Evolutionary conservation across 2,329 filamentous ascomycete species (phyloP).

Genomic region (Pseudogymnoascus sp.): DNA sequence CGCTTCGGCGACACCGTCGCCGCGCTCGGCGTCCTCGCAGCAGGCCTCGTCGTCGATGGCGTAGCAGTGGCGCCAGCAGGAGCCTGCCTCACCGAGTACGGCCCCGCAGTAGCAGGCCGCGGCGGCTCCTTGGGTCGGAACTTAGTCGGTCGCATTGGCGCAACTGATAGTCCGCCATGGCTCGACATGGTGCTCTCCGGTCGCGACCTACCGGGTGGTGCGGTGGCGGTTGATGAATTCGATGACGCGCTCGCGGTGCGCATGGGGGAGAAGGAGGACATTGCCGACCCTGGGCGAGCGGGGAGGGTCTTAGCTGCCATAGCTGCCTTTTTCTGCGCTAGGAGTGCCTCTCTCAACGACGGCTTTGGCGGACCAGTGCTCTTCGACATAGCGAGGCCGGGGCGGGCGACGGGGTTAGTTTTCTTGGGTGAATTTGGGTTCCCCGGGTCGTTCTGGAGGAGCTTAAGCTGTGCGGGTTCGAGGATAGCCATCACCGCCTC

Average conservation of each 20-base stretch:
- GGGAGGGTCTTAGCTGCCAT: slow-evolving; percentile 44
- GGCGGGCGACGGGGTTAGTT: slow-evolving; percentile 39
- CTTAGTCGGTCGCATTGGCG: slow-evolving; percentile 52
- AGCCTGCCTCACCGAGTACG: slow-evolving; percentile 48
- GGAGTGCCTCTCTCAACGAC: slow-evolving; percentile 72
- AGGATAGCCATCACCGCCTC: slow-evolving; percentile 69
- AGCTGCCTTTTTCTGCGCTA: slow-evolving; percentile 65
- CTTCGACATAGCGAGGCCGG: slow-evolving; percentile 53
- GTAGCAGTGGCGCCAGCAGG: slow-evolving; percentile 18
- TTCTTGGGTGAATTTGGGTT: slow-evolving; percentile 66
- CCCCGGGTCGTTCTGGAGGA: slow-evolving; percentile 72
- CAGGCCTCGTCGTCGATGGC: slow-evolving; percentile 33
- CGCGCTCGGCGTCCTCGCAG: slow-evolving; percentile 41
- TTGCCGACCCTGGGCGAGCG: slow-evolving; percentile 51
- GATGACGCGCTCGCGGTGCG: slow-evolving; percentile 33
- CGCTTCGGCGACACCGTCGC: slow-evolving; percentile 32
- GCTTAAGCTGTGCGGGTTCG: slow-evolving; percentile 67
- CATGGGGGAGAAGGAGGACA: slow-evolving; percentile 51
- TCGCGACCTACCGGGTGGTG: slow-evolving; percentile 34
- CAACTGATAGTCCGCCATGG: slow-evolving; percentile 52
- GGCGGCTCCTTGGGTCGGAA: slow-evolving; percentile 42
- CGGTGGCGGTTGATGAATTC: slow-evolving; percentile 27
- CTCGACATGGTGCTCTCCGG: slow-evolving; percentile 28
- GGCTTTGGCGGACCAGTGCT: slow-evolving; percentile 50
- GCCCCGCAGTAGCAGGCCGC: slow-evolving; percentile 55